Base-by-base conservation (phyloP, 768 basidiomycete genomes). In the Rhizopogon rudus region DNA sequence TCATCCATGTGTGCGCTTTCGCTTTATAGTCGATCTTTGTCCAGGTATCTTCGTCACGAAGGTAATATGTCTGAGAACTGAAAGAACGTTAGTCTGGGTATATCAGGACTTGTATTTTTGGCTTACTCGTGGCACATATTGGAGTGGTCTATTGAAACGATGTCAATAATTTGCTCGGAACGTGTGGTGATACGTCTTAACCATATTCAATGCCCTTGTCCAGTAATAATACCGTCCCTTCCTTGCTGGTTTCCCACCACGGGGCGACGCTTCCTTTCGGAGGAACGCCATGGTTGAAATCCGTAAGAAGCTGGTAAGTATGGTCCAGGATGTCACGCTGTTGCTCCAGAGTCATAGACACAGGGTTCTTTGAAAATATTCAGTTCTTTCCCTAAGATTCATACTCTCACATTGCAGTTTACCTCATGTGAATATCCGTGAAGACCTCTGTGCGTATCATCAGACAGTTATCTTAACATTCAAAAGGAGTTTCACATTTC, bases 171-270 rank as follows among this genome's bases (percentile, higher is more conserved):
- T 49, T 51, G 45, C 31, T 57, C 13, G 54, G 62, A 33, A 60
- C 45, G 16, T 43, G 54, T 28, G 35, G 53, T 42, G 52, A 22
- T 16, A 12, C 16, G 16, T 5, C 48, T 50, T 56, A 5, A 84
- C 84, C 87, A 63, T 91, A 90, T 73, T 87, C 78, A 44, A 91
- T 85, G 0, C 88, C 88, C 58, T 84, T 83, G 35, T 85, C 83
- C 22, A 88, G 76, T 22, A 90, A 71, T 35, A 90, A 71, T 16
- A 79, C 69, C 0, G 81, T 81, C 3, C 83, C 83, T 65, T 87
- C 86, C 57, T 79, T 82, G 66, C 81, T 84, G 2, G 81, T 81
- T 65, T 91, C 88, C 87, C 87, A 91, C 86, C 88, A 91, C 0
- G 87, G 87, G 1, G 87, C 87, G 37, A 87, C 86, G 48, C 78